Evolutionary conservation across 176 grass and related monocot genomes (phyloP), one percentile per base, ranked within the genome.

Genomic region (Avena eriantha): DNA sequence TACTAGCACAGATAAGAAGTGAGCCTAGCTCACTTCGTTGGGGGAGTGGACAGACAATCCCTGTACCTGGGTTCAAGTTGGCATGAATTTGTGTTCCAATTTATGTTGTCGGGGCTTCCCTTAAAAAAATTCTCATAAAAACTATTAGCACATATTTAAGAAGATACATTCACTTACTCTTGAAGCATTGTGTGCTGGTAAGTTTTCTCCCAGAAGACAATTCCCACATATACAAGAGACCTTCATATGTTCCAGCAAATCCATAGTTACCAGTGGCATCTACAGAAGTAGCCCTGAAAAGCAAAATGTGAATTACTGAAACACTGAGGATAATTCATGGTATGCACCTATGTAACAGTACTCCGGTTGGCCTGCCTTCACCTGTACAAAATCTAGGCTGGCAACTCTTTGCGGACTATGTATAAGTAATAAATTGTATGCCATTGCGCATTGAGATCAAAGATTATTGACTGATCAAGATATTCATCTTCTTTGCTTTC

Each of bases 141-240:
- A 76, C 50, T 71, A 67, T 16, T 55, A 83, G 8, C 47, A 61
- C 31, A 48, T 50, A 58, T 74, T 78, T 60, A 84, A 21, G 48
- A 36, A 82, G 45, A n/a, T 29, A 80, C 69, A 19, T 19, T 61
- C 43, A 92, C 93, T 89, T 94, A 98, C 95, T 6, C 19, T 92
- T 83, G 73, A 93, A 92, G 78, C 86, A 92, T 55, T 82, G 55
- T 58, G 84, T 81, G 64, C 59, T 70, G 49, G 83, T 82, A 60
- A 92, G 56, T 60, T 86, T 93, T 86, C 57, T 95, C 46, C 93
- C 91, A 84, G 91, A 91, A 83, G 84, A 84, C 55, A 98, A 75
- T 75, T 98, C 96, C 93, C 91, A 98, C 73, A 83, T 82, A 73
- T 92, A 98, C 53, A 93, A 77, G 16, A 92, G 77, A 86, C 96